Conservation (phyloP, 2,329 filamentous ascomycete species). For the Grosmannia penicillata region DNA sequence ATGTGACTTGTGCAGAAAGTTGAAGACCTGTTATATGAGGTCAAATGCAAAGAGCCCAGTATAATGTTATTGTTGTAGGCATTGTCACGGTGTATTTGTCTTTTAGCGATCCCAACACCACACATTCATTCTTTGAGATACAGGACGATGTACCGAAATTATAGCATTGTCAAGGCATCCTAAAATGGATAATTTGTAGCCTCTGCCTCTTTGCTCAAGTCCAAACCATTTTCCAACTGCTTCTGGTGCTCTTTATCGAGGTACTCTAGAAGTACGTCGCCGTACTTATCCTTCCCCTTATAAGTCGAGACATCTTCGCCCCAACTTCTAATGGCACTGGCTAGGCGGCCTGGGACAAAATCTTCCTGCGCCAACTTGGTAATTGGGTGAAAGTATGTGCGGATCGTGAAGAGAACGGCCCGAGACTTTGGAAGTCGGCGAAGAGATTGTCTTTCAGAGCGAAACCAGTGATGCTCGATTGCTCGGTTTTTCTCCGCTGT, state of each 20-base stretch:
- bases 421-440: constrained; percentile 43
- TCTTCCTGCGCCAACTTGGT: constrained; percentile 53
- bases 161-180: too few species aligned
- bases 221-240: constrained; percentile 53
- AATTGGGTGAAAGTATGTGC: constrained; percentile 65
- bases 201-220: constrained; percentile 45
- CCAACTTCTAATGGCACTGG: constrained; percentile 70
- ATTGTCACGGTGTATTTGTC: too few species aligned
- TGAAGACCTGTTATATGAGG: too few species aligned
- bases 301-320: constrained; percentile 62
- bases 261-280: constrained; percentile 59
- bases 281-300: constrained; percentile 65
- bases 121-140: too few species aligned
- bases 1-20: too few species aligned
- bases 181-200: constrained; percentile 46
- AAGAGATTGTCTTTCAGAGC: constrained; percentile 60
- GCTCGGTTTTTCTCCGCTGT: constrained; percentile 61
- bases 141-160: too few species aligned
- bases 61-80: too few species aligned
- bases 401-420: constrained; percentile 57
- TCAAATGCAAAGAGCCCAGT: too few species aligned
- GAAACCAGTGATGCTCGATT: constrained; percentile 60
- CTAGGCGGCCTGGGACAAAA: constrained; percentile 64
- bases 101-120: too few species aligned
- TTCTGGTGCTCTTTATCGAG: constrained; percentile 60